These are phyloP conservation scores for Lunularia cruciata DNA, from an alignment of 225 moss, liverwort and hornwort species.

Conservation along the genomic window DNA sequence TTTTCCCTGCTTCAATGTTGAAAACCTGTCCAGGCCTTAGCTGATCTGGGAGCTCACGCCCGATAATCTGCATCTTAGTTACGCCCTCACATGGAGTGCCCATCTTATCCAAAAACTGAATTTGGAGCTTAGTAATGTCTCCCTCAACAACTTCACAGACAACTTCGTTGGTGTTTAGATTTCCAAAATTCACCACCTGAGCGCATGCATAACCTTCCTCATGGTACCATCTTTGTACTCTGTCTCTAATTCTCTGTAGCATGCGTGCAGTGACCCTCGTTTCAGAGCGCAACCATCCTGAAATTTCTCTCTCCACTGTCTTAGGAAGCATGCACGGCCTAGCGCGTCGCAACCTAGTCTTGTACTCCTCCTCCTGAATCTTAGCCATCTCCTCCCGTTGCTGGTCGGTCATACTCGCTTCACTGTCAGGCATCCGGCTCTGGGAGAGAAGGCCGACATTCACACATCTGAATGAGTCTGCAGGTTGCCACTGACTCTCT, in stretches of 20 bases:
- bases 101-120: slow-evolving; percentile 91
- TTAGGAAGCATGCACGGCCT: slow-evolving; percentile 95
- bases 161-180: slow-evolving; percentile 90
- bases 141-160: slow-evolving; percentile 95
- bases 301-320: slow-evolving; percentile 86
- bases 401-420: slow-evolving; percentile 84
- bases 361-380: slow-evolving; percentile 93
- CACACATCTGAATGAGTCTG: slow-evolving; percentile 90
- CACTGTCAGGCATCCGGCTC: slow-evolving; percentile 64
- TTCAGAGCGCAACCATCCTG: slow-evolving; percentile 83
- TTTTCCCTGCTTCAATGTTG: slow-evolving; percentile 93
- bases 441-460: slow-evolving; percentile 94
- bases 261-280: slow-evolving; percentile 92
- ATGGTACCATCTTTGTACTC: slow-evolving; percentile 95
- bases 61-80: slow-evolving; percentile 71
- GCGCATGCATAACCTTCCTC: slow-evolving; percentile 98
- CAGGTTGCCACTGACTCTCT: slow-evolving; percentile 97
- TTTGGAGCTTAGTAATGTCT: slow-evolving; percentile 85
- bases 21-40: slow-evolving; percentile 77
- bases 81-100: slow-evolving; percentile 79
- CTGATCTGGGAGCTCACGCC: slow-evolving; percentile 81
- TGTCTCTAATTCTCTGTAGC: slow-evolving; percentile 89
- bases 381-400: slow-evolving; percentile 92
- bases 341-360: slow-evolving; percentile 77
- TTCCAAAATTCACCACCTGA: slow-evolving; percentile 90